A percentile compares a stretch with the other conserved stretches of the same genome.
Evolutionary conservation across 2,329 filamentous ascomycete genomes (phyloP).

Genomic region (Pseudonectria foliicola): DNA sequence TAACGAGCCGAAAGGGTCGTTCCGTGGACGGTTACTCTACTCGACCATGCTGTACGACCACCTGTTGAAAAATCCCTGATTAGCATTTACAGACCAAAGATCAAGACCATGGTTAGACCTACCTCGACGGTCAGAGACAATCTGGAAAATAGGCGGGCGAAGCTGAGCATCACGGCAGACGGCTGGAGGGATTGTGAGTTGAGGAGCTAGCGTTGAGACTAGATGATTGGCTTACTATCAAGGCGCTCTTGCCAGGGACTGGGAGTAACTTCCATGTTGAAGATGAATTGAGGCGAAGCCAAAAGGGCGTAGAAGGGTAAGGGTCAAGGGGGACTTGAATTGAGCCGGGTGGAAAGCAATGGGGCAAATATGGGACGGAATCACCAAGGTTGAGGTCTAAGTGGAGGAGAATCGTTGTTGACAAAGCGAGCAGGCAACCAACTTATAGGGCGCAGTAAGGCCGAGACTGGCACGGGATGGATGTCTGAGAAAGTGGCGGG

Average conservation of each 20-base stretch:
- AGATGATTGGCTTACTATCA: slow-evolving; percentile 37
- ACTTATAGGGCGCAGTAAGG: too few species aligned
- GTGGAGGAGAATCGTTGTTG: too few species aligned
- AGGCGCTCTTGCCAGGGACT: slow-evolving; percentile 50
- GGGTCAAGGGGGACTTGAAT: too few species aligned
- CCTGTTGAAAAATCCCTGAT: slow-evolving; percentile 40
- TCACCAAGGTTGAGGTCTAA: too few species aligned
- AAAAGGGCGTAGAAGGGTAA: not conserved
- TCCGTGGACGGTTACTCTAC: slow-evolving; percentile 65
- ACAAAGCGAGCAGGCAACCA: too few species aligned
- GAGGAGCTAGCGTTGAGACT: slow-evolving; percentile 2
- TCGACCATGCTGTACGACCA: slow-evolving; percentile 86
- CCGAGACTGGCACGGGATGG: too few species aligned
- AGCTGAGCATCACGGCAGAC: slow-evolving; percentile 50
- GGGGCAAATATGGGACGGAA: too few species aligned
- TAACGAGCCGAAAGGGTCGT: slow-evolving; percentile 63
- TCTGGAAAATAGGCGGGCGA: slow-evolving; percentile 54
- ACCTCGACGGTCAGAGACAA: slow-evolving; percentile 71
- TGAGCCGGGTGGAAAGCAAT: too few species aligned
- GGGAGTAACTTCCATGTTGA: slow-evolving; percentile 16
- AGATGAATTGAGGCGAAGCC: not conserved
- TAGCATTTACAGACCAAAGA: not conserved
- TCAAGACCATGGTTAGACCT: slow-evolving; percentile 18
- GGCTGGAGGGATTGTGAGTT: slow-evolving; percentile 32
- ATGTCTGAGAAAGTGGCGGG: too few species aligned